These are phyloP conservation scores for Vanilla planifolia DNA, from an alignment of 106 monocot genomes.

Conservation along the genomic window DNA sequence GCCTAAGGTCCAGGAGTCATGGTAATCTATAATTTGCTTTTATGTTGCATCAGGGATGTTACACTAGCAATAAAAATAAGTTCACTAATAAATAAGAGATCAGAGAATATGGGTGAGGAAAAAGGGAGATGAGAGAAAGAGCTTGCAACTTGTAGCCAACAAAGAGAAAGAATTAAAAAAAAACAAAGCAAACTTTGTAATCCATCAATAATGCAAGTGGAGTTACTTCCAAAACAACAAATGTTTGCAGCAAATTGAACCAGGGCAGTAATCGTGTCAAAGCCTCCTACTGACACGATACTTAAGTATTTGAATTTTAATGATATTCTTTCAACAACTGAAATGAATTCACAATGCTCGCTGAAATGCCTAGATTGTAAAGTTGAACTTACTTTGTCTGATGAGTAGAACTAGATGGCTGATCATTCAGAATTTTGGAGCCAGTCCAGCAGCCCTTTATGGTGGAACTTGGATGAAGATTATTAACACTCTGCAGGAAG, in stretches of 20 bases:
- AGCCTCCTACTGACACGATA: too few relatives aligned
- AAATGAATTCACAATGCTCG: background rate
- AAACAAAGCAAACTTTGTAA: background rate
- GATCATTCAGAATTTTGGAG: slow-evolving; percentile 11
- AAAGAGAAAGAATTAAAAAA: too few relatives aligned
- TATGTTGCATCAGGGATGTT: too few relatives aligned
- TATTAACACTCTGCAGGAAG: slow-evolving; percentile 13
- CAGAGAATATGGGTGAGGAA: too few relatives aligned
- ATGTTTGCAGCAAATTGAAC: background rate
- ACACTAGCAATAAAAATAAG: too few relatives aligned
- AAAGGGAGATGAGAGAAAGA: too few relatives aligned
- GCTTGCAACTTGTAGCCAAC: too few relatives aligned
- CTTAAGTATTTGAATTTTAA: too few relatives aligned
- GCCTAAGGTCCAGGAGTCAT: too few relatives aligned
- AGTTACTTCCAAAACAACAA: background rate
- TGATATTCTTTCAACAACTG: background rate
- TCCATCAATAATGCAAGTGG: background rate
- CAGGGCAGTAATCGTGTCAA: background rate
- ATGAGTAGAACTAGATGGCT: slow-evolving; percentile 7
- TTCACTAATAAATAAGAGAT: too few relatives aligned
- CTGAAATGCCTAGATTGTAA: background rate
- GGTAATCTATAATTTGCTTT: too few relatives aligned
- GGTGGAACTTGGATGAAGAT: slow-evolving; percentile 6
- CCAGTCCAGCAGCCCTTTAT: slow-evolving; percentile 7
- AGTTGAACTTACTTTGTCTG: background rate